A percentile compares a stretch with the other conserved stretches of the same genome.
These are phyloP conservation scores for Saturnispora gosingensis DNA, from an alignment of 805 yeast genomes.

Conservation along the genomic window DNA sequence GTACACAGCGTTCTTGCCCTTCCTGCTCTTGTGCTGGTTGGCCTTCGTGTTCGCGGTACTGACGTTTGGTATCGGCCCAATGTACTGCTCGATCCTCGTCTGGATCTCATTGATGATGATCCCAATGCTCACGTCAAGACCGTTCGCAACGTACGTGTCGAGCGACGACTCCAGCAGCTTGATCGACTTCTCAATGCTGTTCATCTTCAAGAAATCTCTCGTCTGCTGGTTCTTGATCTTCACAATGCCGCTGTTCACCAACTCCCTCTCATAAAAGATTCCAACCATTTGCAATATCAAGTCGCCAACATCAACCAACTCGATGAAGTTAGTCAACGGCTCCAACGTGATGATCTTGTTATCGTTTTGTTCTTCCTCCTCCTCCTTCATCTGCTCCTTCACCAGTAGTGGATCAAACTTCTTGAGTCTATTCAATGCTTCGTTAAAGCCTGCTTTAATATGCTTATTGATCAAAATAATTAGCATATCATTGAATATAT, in stretches of 20 bases:
- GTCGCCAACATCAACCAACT: conserved; percentile 87
- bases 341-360: conserved; percentile 41
- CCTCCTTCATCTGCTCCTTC: neutral
- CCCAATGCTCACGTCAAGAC: conserved; percentile 85
- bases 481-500: conserved; percentile 60
- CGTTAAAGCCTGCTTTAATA: conserved; percentile 74
- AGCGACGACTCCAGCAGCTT: conserved; percentile 62
- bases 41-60: neutral
- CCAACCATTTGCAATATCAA: conserved; percentile 86
- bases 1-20: neutral
- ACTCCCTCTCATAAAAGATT: conserved; percentile 82
- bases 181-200: conserved; percentile 59
- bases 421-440: conserved; percentile 61
- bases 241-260: conserved; percentile 47
- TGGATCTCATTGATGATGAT: conserved; percentile 70
- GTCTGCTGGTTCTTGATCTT: conserved; percentile 39
- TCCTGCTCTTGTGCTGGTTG: neutral
- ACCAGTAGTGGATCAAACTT: conserved; percentile 55
- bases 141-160: conserved; percentile 87
- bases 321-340: conserved; percentile 81
- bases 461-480: conserved; percentile 61
- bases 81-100: conserved; percentile 9
- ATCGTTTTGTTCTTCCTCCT: conserved; percentile 10
- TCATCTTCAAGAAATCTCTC: conserved; percentile 67
- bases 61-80: conserved; percentile 22